phyloP scores from a whole-genome alignment of 169 alveolate species.

The Cryptosporidium sp. region DNA sequence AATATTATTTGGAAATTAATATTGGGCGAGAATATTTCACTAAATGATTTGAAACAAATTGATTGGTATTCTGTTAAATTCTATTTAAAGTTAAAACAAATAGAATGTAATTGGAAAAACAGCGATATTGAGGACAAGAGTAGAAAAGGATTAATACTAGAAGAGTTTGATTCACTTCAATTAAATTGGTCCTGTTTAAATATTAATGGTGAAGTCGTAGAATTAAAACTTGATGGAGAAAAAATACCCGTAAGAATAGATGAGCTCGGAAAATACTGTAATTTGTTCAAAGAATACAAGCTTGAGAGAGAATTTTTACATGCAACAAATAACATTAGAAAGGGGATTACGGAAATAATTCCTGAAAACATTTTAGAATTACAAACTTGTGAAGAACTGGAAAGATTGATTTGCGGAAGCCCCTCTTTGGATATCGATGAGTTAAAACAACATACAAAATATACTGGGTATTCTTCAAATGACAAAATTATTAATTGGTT shows the following conservation, averaged over 20 bases:
- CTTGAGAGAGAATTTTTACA: constrained; percentile 43
- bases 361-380: constrained; percentile 81
- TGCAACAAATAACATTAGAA: constrained; percentile 77
- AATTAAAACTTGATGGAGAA: constrained; percentile 76
- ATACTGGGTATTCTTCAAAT: constrained; percentile 84
- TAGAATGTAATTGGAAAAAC: constrained; percentile 17
- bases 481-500: constrained; percentile 83
- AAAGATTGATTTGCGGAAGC: constrained; percentile 88
- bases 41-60: constrained; percentile 84
- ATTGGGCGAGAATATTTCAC: constrained; percentile 77
- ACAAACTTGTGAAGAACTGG: constrained; percentile 81
- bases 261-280: constrained; percentile 61
- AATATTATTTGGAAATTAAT: constrained; percentile 87
- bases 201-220: constrained; percentile 77
- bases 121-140: constrained; percentile 67
- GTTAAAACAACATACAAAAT: constrained; percentile 87
- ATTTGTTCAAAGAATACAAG: constrained; percentile 34
- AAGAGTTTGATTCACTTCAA: constrained; percentile 31
- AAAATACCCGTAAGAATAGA: constrained; percentile 65
- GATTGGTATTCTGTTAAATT: constrained; percentile 84
- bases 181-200: constrained; percentile 70
- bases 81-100: constrained; percentile 79
- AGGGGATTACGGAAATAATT: constrained; percentile 80
- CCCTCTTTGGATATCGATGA: constrained; percentile 87
- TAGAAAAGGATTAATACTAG: constrained; percentile 62